A percentile compares a stretch with the other conserved stretches of the same genome.
phyloP scores from a whole-genome alignment of 495 filamentous ascomycete genomes.

The Thermothielavioides terrestris region DNA sequence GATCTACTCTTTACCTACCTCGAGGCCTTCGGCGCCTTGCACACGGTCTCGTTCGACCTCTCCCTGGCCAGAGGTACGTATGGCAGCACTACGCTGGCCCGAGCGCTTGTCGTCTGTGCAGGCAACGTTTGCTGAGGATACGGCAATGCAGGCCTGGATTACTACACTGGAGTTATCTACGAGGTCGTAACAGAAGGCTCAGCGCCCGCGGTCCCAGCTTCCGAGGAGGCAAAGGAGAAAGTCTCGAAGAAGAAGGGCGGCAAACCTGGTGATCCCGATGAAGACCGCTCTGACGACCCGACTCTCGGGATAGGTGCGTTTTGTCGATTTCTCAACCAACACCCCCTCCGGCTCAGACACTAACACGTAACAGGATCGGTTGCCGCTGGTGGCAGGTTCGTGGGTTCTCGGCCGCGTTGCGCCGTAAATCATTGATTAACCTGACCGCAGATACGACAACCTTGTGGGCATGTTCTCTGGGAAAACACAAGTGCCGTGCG shows the following conservation, averaged over 20 bases:
- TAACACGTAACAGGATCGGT: conserved; percentile 72
- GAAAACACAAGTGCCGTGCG: conserved; percentile 77
- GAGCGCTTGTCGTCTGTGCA: conserved; percentile 25
- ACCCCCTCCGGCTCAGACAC: conserved; percentile 20
- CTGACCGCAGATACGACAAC: conserved; percentile 80
- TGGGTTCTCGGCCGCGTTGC: background rate
- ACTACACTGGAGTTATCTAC: conserved; percentile 74
- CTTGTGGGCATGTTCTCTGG: conserved; percentile 88
- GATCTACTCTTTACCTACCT: conserved; percentile 72
- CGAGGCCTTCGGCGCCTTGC: conserved; percentile 60
- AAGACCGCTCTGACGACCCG: conserved; percentile 76
- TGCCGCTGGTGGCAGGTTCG: conserved; percentile 68
- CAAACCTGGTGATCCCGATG: conserved; percentile 52
- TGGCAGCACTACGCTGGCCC: background rate
- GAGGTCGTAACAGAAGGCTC: conserved; percentile 68
- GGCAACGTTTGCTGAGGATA: background rate
- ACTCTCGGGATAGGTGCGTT: conserved; percentile 69
- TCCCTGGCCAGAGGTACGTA: conserved; percentile 57
- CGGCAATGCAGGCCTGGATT: conserved; percentile 3
- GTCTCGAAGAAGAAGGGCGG: conserved; percentile 46
- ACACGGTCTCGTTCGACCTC: conserved; percentile 72
- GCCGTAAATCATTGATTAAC: conserved; percentile 50
- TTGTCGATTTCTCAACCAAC: conserved; percentile 63
- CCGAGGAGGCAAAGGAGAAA: conserved; percentile 41
- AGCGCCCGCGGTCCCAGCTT: conserved; percentile 42